Percentiles rank a stretch among this genome's conserved stretches.
Conservation (phyloP, 192 early-diverging fungal genomes). For the Coemansia sp. region DNA sequence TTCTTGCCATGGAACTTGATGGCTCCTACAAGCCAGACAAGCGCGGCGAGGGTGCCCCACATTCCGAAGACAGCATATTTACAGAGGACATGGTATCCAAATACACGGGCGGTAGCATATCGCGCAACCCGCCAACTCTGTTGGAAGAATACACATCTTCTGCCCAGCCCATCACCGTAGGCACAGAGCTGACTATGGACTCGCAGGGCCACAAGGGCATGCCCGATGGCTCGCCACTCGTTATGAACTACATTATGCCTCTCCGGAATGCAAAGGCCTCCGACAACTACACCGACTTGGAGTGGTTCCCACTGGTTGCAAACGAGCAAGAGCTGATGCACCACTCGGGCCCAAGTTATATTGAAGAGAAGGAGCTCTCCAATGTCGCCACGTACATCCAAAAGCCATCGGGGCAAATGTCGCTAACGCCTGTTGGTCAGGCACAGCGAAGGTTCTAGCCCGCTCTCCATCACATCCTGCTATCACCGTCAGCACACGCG, state of each 20-base stretch:
- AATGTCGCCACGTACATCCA: slow-evolving; percentile 37
- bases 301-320: slow-evolving; percentile 48
- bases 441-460: slow-evolving; percentile 12
- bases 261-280: slow-evolving; percentile 36
- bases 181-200: slow-evolving; percentile 46
- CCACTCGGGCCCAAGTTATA: slow-evolving; percentile 38
- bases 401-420: slow-evolving; percentile 26
- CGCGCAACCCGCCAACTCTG: slow-evolving; percentile 25
- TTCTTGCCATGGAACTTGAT: slow-evolving; percentile 44
- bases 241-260: slow-evolving; percentile 35
- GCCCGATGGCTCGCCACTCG: slow-evolving; percentile 44
- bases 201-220: slow-evolving; percentile 40
- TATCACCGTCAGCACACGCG: background rate
- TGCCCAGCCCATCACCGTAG: slow-evolving; percentile 14
- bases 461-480: background rate
- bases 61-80: slow-evolving; percentile 24
- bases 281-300: slow-evolving; percentile 47
- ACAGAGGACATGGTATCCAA: slow-evolving; percentile 46
- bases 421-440: slow-evolving; percentile 6
- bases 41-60: slow-evolving; percentile 5
- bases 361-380: slow-evolving; percentile 42
- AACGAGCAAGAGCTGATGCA: slow-evolving; percentile 29
- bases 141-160: slow-evolving; percentile 14
- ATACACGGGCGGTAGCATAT: slow-evolving; percentile 35
- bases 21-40: slow-evolving; percentile 41